phyloP scores from a whole-genome alignment of 108 stramenopile genomes.

The Nitzschia putrida region DNA sequence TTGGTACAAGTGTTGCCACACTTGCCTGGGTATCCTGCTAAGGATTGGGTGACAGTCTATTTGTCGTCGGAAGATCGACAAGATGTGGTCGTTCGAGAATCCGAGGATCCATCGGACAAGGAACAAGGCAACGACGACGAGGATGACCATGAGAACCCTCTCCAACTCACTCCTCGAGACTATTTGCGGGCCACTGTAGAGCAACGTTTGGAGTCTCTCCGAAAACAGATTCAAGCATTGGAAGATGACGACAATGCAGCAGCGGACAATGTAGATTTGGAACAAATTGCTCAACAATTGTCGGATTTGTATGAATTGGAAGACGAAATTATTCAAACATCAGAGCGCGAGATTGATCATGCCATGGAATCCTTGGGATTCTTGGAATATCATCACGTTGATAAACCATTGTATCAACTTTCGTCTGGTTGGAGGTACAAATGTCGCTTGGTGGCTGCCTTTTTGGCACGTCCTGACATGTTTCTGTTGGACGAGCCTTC shows the following conservation, averaged over 20 bases:
- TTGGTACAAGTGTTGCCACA: conserved; percentile 28
- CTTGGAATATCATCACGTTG: conserved; percentile 1
- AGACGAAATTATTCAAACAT: neutral
- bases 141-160: conserved; percentile 16
- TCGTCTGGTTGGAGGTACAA: conserved; percentile 72
- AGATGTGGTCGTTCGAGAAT: no score
- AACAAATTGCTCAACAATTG: neutral
- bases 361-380: conserved; percentile 47
- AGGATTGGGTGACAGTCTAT: conserved; percentile 29
- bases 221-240: conserved; percentile 6
- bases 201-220: neutral
- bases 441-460: conserved; percentile 48
- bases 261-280: neutral
- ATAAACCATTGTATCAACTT: conserved; percentile 34
- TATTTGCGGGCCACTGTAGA: conserved; percentile 4
- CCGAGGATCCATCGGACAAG: no score
- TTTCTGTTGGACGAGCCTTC: conserved; percentile 70
- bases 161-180: conserved; percentile 8
- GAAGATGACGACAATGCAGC: neutral
- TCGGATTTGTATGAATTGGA: conserved; percentile 7
- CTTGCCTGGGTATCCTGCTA: conserved; percentile 38
- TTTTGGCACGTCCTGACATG: conserved; percentile 50
- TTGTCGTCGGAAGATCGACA: conserved; percentile 7
- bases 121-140: no score
- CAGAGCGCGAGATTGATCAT: neutral